Evolutionary conservation across 768 basidiomycete genomes (phyloP).

Genomic region (Leccinum barrowsii): DNA sequence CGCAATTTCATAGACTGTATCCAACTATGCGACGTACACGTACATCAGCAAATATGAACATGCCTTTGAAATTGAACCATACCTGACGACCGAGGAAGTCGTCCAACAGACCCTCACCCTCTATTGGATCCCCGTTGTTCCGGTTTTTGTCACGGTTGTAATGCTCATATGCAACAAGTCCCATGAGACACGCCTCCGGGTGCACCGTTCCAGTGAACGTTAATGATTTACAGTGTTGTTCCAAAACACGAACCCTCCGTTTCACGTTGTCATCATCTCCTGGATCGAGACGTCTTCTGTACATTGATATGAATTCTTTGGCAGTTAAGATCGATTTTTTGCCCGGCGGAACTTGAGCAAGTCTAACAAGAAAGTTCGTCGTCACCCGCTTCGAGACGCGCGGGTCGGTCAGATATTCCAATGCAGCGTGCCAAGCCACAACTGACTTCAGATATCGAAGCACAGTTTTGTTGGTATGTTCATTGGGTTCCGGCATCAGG

Average conservation of each 20-base stretch:
- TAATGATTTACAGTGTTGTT: background rate
- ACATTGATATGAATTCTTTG: background rate
- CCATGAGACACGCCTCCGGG: background rate
- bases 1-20: no score
- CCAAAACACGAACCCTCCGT: background rate
- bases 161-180: background rate
- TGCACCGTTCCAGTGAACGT: background rate
- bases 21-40: background rate
- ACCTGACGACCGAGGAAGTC: background rate
- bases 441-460: background rate
- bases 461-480: background rate
- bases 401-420: background rate
- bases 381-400: background rate
- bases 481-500: background rate
- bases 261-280: background rate
- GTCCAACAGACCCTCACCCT: background rate
- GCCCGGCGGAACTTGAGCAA: background rate
- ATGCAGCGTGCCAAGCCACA: background rate
- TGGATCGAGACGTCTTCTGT: background rate
- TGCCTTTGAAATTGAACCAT: background rate
- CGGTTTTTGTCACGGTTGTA: background rate
- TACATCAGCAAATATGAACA: background rate
- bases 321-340: background rate
- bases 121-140: background rate
- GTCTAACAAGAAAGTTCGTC: background rate